A percentile compares a stretch with the other conserved stretches of the same genome.
These are phyloP conservation scores for Eimeria falciformis DNA, from an alignment of 169 alveolate genomes.

Conservation along the genomic window DNA sequence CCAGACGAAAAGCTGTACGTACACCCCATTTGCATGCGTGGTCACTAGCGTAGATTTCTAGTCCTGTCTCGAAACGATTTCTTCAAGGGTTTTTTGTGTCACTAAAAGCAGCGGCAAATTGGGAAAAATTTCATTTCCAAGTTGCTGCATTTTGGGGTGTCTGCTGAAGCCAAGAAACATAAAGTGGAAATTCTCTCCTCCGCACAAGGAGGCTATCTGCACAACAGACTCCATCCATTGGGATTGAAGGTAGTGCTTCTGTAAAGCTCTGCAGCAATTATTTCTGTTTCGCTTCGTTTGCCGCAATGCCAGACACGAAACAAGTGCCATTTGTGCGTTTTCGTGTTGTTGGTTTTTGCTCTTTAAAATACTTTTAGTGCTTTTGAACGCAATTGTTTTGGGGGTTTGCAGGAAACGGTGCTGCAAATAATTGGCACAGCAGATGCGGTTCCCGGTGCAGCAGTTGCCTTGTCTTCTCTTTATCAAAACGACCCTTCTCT, in stretches of 20 bases:
- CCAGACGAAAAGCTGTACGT: too few relatives aligned
- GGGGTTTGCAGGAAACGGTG: slow-evolving; percentile 33
- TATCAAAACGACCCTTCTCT: slow-evolving; percentile 60
- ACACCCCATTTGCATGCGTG: too few relatives aligned
- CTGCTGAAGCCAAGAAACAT: slow-evolving; percentile 64
- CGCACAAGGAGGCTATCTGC: slow-evolving; percentile 56
- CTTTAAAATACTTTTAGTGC: background rate
- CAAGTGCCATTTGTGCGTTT: too few relatives aligned
- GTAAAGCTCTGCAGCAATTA: background rate
- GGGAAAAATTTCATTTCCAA: background rate
- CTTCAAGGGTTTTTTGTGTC: too few relatives aligned
- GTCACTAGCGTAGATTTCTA: too few relatives aligned
- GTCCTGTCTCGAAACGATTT: too few relatives aligned
- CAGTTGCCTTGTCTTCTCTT: slow-evolving; percentile 35
- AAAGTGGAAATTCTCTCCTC: slow-evolving; percentile 60
- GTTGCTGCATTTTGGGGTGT: background rate
- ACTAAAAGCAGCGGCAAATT: too few relatives aligned
- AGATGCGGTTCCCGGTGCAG: slow-evolving; percentile 57
- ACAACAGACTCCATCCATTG: slow-evolving; percentile 48
- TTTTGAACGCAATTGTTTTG: background rate
- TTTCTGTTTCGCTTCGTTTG: background rate
- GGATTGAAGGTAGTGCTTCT: slow-evolving; percentile 13
- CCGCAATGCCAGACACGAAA: too few relatives aligned
- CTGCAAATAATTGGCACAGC: slow-evolving; percentile 66
- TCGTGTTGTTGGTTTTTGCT: too few relatives aligned